A percentile compares a stretch with the other conserved stretches of the same genome.
phyloP scores from a whole-genome alignment of 2,329 filamentous ascomycete species.

The Penicillium sp. region DNA sequence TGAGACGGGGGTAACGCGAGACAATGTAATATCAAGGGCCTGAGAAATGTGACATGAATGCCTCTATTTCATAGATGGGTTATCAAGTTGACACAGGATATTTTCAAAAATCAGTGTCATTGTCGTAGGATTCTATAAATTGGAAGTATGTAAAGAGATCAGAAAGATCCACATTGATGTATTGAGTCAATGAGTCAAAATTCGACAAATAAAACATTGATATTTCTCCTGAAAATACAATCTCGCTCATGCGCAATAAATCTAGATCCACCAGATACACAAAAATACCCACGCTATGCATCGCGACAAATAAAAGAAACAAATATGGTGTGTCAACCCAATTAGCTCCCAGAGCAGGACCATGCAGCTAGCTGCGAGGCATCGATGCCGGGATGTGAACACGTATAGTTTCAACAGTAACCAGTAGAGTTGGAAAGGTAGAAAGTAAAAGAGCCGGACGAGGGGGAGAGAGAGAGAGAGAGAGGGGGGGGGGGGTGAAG shows the following conservation, averaged over 20 bases:
- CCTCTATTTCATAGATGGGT: too few species aligned
- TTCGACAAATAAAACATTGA: constrained; percentile 2
- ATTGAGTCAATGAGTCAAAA: too few species aligned
- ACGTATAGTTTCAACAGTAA: background rate
- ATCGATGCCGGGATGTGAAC: background rate
- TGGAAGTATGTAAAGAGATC: too few species aligned
- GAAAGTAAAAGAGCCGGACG: constrained; percentile 1
- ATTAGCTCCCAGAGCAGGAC: constrained; percentile 3
- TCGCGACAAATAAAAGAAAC: constrained; percentile 11
- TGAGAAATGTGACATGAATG: too few species aligned
- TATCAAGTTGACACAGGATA: too few species aligned
- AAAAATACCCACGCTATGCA: constrained; percentile 36
- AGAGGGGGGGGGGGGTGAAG: background rate
- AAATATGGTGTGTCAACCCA: constrained; percentile 1
- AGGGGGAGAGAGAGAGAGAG: background rate
- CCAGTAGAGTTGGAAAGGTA: constrained; percentile 6
- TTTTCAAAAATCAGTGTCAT: too few species aligned
- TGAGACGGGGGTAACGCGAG: too few species aligned
- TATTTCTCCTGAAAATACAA: constrained; percentile 11
- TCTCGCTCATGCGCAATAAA: constrained; percentile 18
- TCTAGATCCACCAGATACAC: constrained; percentile 13
- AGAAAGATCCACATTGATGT: too few species aligned
- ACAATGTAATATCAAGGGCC: too few species aligned
- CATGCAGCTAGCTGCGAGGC: constrained; percentile 20
- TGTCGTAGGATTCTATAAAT: too few species aligned